A percentile compares a stretch with the other conserved stretches of the same genome.
Evolutionary conservation across 2,329 filamentous ascomycete species (phyloP).

Genomic region (Clonostachys chloroleuca): DNA sequence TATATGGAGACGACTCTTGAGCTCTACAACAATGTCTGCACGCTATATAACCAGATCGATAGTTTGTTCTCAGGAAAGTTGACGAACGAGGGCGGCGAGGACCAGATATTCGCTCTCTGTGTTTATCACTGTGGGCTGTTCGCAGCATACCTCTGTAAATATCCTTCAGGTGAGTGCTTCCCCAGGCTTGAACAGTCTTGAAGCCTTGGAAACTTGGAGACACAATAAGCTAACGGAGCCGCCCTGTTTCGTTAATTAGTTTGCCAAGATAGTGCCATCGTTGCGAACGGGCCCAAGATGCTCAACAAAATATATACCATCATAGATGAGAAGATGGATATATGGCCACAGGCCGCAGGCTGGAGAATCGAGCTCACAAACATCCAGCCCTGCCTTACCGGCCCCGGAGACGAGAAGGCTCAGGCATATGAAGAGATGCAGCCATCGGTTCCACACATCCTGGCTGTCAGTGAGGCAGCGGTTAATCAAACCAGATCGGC

Average conservation of each 20-base stretch:
- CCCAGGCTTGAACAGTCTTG: too few relatives aligned
- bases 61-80: slow-evolving; percentile 42
- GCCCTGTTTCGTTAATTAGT: slow-evolving; percentile 17
- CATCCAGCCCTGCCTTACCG: slow-evolving; percentile 33
- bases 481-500: too few relatives aligned
- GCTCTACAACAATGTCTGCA: slow-evolving; percentile 42
- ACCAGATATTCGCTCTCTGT: slow-evolving; percentile 50
- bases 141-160: slow-evolving; percentile 46
- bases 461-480: too few relatives aligned
- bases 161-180: slow-evolving; percentile 35
- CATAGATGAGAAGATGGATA: slow-evolving; percentile 39
- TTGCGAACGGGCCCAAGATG: slow-evolving; percentile 36
- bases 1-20: slow-evolving; percentile 13
- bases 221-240: neutral
- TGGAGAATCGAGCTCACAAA: slow-evolving; percentile 29
- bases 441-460: too few relatives aligned
- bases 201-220: slow-evolving; percentile 3
- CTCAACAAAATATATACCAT: slow-evolving; percentile 39
- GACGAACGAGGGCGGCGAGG: slow-evolving; percentile 42
- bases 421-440: slow-evolving; percentile 36
- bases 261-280: slow-evolving; percentile 32
- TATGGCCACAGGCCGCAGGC: slow-evolving; percentile 47
- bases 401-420: slow-evolving; percentile 34
- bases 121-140: slow-evolving; percentile 51
- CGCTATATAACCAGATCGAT: slow-evolving; percentile 44